Base-by-base conservation (phyloP, 225 moss, liverwort and hornwort genomes). In the Pseudisothecium myosuroides region DNA sequence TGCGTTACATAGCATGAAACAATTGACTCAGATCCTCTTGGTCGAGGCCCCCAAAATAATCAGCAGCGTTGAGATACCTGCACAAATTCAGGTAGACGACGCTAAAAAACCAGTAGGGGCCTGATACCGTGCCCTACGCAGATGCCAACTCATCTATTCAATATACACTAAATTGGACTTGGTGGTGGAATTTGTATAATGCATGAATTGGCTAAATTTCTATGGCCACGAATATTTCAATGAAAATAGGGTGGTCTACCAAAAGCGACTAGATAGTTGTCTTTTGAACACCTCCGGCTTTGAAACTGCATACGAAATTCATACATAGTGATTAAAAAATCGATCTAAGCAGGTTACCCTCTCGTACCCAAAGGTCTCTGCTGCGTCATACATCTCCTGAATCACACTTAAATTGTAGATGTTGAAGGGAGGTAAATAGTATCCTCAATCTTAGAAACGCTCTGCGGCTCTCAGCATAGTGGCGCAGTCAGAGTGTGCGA, bases 31-130 rank as follows among this genome's bases (percentile, higher is more conserved):
- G 80, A 89, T 95, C 96, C 60, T 93, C 93, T 55, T 93, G 89
- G 60, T 96, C 95, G 80, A 95, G 81, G 10, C 92, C 95, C 59
- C 96, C 91, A 32, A 93, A 95, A 74, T 93, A 95, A 77, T 95
- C 91, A 56, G 64, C 83, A 45, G 91, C 90, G 82, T 97, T 94
- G 26, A 94, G 73, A 91, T 95, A 95, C 90, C 95, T 95, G 91
- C 76, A 87, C 58, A 94, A 36, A 20, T 59, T 71, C 58, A 56
- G 21, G 85, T 34, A 32, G 59, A 73, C 32, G 47, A 73, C 17
- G 22, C 60, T 36, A 26, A 59, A 17, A 39, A 17, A 6, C 24
- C 58, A 43, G 26, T 24, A 34, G 36, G 24, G 12, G 14, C 7
- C 34, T 43, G 72, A 34, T 85, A 59, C 32, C 34, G 59, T 71